Conservation (phyloP, 2,329 filamentous ascomycete species). For the Xylaria multiplex region DNA sequence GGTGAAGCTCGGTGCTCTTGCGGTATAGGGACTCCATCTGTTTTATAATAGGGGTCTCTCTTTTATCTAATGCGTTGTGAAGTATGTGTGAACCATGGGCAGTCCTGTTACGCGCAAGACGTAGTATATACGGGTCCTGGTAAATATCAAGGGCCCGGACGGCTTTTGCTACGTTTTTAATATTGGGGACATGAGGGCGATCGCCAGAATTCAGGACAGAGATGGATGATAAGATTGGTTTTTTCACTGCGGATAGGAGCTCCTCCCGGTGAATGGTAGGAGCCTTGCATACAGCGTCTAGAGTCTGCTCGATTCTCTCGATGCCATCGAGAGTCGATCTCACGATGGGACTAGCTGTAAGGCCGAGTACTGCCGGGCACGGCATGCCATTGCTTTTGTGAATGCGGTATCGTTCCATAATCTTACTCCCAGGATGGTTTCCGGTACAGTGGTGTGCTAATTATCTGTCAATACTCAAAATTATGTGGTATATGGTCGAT, state of each 20-base stretch:
- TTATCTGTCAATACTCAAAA: slow-evolving; percentile 36
- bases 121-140: slow-evolving; percentile 69
- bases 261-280: slow-evolving; percentile 76
- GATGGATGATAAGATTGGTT: slow-evolving; percentile 63
- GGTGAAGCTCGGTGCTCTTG: slow-evolving; percentile 61
- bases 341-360: slow-evolving; percentile 83
- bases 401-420: slow-evolving; percentile 78
- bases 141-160: slow-evolving; percentile 62
- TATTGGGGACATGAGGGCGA: slow-evolving; percentile 47
- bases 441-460: slow-evolving; percentile 78
- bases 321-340: slow-evolving; percentile 66
- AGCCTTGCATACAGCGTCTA: slow-evolving; percentile 75
- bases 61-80: slow-evolving; percentile 52
- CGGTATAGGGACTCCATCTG: slow-evolving; percentile 66
- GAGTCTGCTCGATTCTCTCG: slow-evolving; percentile 71
- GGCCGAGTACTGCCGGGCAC: slow-evolving; percentile 76
- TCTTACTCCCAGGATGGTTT: slow-evolving; percentile 71
- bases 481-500: neutral
- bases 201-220: slow-evolving; percentile 15
- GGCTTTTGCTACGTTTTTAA: slow-evolving; percentile 57
- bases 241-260: slow-evolving; percentile 73
- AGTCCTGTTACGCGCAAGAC: slow-evolving; percentile 55
- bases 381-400: slow-evolving; percentile 50
- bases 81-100: slow-evolving; percentile 55
- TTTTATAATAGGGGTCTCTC: slow-evolving; percentile 62